These are phyloP conservation scores for Phialemonium atrogriseum DNA, from an alignment of 2,329 filamentous ascomycete species.

Conservation along the genomic window DNA sequence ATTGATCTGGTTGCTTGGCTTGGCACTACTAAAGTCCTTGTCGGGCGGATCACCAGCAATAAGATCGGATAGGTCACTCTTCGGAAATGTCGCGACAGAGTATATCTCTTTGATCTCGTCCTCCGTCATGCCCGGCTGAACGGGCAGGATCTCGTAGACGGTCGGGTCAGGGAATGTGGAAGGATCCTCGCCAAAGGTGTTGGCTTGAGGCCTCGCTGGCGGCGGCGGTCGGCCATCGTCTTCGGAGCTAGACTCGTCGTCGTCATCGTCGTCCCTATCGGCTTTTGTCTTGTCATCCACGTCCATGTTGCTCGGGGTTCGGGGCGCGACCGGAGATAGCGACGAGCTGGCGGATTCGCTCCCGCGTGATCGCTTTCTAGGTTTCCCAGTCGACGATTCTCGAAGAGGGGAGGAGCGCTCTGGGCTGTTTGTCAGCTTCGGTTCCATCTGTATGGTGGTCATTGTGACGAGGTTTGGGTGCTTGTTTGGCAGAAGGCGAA, in stretches of 20 bases:
- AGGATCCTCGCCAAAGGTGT: constrained; percentile 88
- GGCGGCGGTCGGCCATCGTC: constrained; percentile 54
- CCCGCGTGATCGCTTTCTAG: constrained; percentile 41
- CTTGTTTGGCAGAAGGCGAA: constrained; percentile 1
- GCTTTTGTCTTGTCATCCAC: constrained; percentile 44
- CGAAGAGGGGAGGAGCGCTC: constrained; percentile 47
- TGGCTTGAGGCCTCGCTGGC: constrained; percentile 63
- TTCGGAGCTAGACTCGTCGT: constrained; percentile 36
- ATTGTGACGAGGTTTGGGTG: constrained; percentile 1
- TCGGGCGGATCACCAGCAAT: constrained; percentile 87
- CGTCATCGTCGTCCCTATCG: constrained; percentile 28
- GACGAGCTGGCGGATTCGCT: constrained; percentile 52
- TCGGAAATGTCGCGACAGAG: constrained; percentile 77
- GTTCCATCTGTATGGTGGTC: background rate
- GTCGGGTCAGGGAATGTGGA: constrained; percentile 88
- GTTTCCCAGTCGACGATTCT: constrained; percentile 35
- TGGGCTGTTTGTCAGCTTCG: constrained; percentile 20
- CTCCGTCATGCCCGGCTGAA: constrained; percentile 67
- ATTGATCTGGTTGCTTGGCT: constrained; percentile 88
- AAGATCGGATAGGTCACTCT: constrained; percentile 69
- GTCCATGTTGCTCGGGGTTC: constrained; percentile 48
- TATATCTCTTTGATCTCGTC: constrained; percentile 85
- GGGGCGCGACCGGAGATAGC: constrained; percentile 45
- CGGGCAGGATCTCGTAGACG: constrained; percentile 80
- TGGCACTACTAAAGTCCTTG: constrained; percentile 90